phyloP scores from a whole-genome alignment of 495 filamentous ascomycete genomes.

The Podospora appendiculata region DNA sequence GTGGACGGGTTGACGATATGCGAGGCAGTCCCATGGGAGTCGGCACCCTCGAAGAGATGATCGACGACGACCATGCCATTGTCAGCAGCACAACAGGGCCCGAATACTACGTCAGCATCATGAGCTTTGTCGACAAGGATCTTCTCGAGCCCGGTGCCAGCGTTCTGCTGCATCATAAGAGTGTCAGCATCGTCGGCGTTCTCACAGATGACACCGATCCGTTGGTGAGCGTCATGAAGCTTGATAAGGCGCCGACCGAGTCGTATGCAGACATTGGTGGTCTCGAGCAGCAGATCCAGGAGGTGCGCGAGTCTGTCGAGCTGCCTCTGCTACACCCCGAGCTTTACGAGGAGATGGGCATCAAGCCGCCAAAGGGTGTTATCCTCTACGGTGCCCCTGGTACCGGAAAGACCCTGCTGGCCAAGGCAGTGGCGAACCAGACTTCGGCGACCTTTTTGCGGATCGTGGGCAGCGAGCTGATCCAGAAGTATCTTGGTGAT shows the following conservation, averaged over 20 bases:
- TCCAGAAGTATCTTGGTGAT: conserved; percentile 98
- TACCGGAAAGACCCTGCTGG: conserved; percentile 94
- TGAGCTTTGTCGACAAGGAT: conserved; percentile 99
- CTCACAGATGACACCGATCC: conserved; percentile 96
- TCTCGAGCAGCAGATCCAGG: conserved; percentile 90
- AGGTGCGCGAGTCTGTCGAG: conserved; percentile 95
- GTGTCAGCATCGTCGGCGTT: conserved; percentile 94
- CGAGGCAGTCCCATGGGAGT: conserved; percentile 98
- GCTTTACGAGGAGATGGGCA: conserved; percentile 99
- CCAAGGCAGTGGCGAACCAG: conserved; percentile 97
- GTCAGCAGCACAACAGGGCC: conserved; percentile 95
- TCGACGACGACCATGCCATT: conserved; percentile 98
- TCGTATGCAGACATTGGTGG: conserved; percentile 99
- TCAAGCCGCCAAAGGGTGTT: conserved; percentile 98
- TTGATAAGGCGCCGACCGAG: conserved; percentile 97
- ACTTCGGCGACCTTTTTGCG: conserved; percentile 97
- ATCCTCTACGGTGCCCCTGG: conserved; percentile 97
- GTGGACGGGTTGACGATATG: conserved; percentile 96
- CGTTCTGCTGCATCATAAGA: conserved; percentile 95
- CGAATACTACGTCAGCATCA: conserved; percentile 99
- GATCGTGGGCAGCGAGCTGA: conserved; percentile 95
- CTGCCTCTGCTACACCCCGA: conserved; percentile 93
- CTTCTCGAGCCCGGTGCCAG: conserved; percentile 93
- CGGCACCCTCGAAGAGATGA: conserved; percentile 96
- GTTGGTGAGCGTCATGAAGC: conserved; percentile 96